Evolutionary conservation across 345 rosid species (phyloP), one percentile per base, ranked within the genome.

Genomic region (Sisymbrium altissimum): DNA sequence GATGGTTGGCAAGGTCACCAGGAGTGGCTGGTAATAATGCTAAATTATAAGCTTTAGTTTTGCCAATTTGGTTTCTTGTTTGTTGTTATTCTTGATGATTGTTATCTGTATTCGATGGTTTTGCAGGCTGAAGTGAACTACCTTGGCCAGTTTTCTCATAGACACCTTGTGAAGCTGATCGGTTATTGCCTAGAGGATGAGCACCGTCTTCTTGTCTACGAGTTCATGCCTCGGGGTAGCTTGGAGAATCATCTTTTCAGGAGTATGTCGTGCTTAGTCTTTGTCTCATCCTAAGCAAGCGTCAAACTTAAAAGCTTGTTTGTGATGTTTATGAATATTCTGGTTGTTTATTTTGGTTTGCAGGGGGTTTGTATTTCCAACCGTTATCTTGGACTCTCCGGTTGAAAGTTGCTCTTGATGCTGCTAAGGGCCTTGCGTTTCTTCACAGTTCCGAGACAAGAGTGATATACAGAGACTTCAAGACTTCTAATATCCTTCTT

Each of bases 211-310:
- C 92, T 95, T 77, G 99, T 88, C 21, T 95, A 95, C 33, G 99
- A 92, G 80, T 95, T 95, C 66, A 88, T 92, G 97, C 90, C 97
- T 58, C 88, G 97, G 4, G 99, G 99, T 81, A 95, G 99, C 80
- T 85, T 95, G 62, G 99, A 95, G 86, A 92, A 95, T 74, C 99
- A 95, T 82, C 95, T 95, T 53, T 95, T 95, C 71, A 85, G 98
- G 82, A 90, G 99, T 95, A 83, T 79, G 95, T 82, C 4, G 3
- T 45, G n/a, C 11, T 66, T 43, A 18, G 38, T 30, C 55, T 32
- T 23, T 72, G 68, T 27, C 19, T 50, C 23, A 18, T 64, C 71
- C 5, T 21, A 35, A 27, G 10, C 17, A 8, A 32, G 14, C 48
- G 15, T 13, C 45, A 40, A 13, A 40, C 18, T 23, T 77, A 13